A percentile compares a stretch with the other conserved stretches of the same genome.
Conservation (phyloP, 345 rosid species). For the Aurinia saxatilis region DNA sequence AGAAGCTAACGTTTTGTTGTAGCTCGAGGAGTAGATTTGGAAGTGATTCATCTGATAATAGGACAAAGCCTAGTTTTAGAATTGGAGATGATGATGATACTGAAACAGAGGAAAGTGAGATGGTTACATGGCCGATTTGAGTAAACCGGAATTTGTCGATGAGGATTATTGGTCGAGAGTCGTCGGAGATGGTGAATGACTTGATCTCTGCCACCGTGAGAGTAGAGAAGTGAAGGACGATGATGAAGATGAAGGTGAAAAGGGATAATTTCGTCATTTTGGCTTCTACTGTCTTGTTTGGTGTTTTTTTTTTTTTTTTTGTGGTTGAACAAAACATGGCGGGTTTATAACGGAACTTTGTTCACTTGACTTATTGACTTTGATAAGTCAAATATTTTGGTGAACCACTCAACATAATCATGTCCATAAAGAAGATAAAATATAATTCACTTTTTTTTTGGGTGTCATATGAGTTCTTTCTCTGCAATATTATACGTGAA, state of each 20-base stretch:
- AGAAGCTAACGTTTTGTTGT: constrained; percentile 47
- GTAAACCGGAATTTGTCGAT: constrained; percentile 76
- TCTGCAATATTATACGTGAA: neutral
- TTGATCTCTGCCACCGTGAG: constrained; percentile 48
- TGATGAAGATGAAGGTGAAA: constrained; percentile 14
- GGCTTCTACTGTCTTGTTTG: neutral
- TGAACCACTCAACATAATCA: constrained; percentile 20
- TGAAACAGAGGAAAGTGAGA: constrained; percentile 48
- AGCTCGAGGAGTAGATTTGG: constrained; percentile 52
- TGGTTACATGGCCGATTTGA: constrained; percentile 46
- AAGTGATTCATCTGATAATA: constrained; percentile 61
- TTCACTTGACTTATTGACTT: neutral
- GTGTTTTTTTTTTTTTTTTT: too few relatives aligned
- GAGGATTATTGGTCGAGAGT: constrained; percentile 65
- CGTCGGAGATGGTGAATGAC: constrained; percentile 39
- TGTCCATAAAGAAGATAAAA: constrained; percentile 1
- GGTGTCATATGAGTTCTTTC: neutral
- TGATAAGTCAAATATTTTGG: too few relatives aligned
- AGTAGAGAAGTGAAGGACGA: constrained; percentile 19
- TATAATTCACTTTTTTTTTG: neutral
- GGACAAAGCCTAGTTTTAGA: constrained; percentile 71
- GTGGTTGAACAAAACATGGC: neutral
- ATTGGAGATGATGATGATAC: constrained; percentile 37
- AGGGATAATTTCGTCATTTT: constrained; percentile 2
- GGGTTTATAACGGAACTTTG: neutral